Conservation (phyloP, 768 basidiomycete species). For the Amanita exitialis region DNA sequence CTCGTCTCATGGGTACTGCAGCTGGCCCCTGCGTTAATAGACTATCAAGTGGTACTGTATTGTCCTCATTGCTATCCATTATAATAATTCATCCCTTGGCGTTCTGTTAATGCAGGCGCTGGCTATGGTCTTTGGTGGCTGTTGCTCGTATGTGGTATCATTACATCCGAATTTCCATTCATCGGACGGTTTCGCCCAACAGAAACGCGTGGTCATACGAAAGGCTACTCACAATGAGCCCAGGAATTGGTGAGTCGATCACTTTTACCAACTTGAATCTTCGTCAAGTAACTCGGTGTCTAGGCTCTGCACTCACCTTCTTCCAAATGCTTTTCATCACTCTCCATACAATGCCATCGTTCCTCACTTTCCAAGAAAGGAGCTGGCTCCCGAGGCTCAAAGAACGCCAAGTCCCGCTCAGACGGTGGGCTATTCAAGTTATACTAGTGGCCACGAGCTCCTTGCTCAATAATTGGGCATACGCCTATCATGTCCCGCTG, state of each 20-base stretch:
- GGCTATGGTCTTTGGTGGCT: constrained; percentile 69
- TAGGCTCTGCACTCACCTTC: constrained; percentile 78
- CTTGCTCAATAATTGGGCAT: constrained; percentile 75
- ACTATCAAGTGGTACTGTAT: constrained; percentile 2
- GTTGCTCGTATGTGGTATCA: constrained; percentile 56
- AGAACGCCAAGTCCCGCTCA: constrained; percentile 57
- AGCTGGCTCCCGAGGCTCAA: constrained; percentile 42
- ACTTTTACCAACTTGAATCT: too few relatives aligned
- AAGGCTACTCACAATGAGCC: constrained; percentile 58
- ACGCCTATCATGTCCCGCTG: constrained; percentile 65
- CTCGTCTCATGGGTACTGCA: neutral
- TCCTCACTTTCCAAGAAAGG: constrained; percentile 32
- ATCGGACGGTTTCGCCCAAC: neutral
- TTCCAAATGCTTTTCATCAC: constrained; percentile 78
- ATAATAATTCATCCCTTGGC: neutral
- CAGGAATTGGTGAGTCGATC: constrained; percentile 42
- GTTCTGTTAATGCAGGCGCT: constrained; percentile 14
- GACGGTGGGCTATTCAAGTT: constrained; percentile 64
- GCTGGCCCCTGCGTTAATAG: constrained; percentile 1
- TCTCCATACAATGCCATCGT: constrained; percentile 52
- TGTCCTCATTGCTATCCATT: neutral
- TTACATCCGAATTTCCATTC: neutral
- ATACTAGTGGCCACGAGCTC: constrained; percentile 55
- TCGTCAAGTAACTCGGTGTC: neutral
- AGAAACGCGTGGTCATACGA: constrained; percentile 79